Conservation (phyloP, 192 early-diverging fungal genomes). For the Neocallimastix lanati region DNA sequence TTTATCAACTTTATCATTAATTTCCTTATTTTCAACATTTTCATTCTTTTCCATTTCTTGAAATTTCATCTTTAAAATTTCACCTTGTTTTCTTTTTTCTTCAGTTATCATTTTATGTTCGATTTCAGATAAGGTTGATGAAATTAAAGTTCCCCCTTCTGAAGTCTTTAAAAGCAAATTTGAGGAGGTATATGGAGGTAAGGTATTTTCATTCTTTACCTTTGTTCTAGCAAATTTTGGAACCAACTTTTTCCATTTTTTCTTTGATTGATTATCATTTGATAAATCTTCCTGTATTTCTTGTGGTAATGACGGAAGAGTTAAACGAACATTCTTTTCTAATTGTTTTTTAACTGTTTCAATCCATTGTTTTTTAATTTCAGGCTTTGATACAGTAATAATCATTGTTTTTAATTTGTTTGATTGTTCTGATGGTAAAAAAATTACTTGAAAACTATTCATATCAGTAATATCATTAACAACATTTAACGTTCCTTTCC, state of each 20-base stretch:
- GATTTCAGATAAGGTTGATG: background rate
- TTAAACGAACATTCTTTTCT: background rate
- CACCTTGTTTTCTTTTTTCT: background rate
- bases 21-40: too few relatives aligned
- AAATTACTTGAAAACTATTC: background rate
- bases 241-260: background rate
- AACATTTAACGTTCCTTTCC: background rate
- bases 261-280: background rate
- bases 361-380: background rate
- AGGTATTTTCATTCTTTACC: background rate
- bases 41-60: background rate
- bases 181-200: background rate
- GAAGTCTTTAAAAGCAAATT: background rate
- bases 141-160: background rate
- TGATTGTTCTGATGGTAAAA: background rate
- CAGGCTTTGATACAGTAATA: background rate
- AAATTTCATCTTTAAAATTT: background rate
- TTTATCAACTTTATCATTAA: too few relatives aligned
- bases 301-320: background rate
- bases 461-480: background rate
- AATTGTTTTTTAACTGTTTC: background rate
- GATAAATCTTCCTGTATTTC: background rate
- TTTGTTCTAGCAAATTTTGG: background rate
- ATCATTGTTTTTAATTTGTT: background rate
- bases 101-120: background rate